Base-by-base conservation (phyloP, 2,329 filamentous ascomycete genomes). In the Penicillium sp. region DNA sequence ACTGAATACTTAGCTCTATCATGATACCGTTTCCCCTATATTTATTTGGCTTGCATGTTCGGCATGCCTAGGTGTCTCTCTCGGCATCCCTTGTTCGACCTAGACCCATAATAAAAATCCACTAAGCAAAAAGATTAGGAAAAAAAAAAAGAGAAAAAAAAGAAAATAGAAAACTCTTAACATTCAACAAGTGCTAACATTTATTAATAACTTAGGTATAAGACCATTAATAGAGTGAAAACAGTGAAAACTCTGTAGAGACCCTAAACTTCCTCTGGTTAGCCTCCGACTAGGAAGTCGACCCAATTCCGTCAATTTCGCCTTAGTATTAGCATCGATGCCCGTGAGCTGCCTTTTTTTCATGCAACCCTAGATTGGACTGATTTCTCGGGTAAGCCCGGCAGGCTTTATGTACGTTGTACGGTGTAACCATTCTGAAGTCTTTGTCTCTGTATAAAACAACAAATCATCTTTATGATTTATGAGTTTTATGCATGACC, bases 121-220 rank as follows among this genome's bases (percentile, higher is more conserved):
- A 42, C 48, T 51, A 26, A 39, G 55, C n/a, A n/a, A n/a, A n/a
- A n/a, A n/a, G n/a, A n/a, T n/a, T n/a, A 42, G 56, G 51, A 60
- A 61, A 55, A n/a, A n/a, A n/a, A n/a, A n/a, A n/a, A n/a, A n/a
- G 50, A 56, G 29, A 56, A 54, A 58, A 59, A 52, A 58, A 43
- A 57, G 50, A 59, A 58, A 55, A 59, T 50, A 58, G n/a, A 57
- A 53, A 60, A 61, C 51, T 37, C 56, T 47, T 47, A 24, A 39
- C 34, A 26, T 13, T 22, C 26, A 29, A 9, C 16, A 22, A 34
- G 11, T 34, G n/a, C 35, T 48, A 26, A 29, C 29, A 13, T 38
- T 38, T 31, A 38, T 39, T 49, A 37, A 18, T 52, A 49, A 26
- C 7, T 26, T 2, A 39, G 37, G 18, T 16, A 43, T 59, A 56